Base-by-base conservation (phyloP, 2,329 filamentous ascomycete species). In the Fusarium chaquense region DNA sequence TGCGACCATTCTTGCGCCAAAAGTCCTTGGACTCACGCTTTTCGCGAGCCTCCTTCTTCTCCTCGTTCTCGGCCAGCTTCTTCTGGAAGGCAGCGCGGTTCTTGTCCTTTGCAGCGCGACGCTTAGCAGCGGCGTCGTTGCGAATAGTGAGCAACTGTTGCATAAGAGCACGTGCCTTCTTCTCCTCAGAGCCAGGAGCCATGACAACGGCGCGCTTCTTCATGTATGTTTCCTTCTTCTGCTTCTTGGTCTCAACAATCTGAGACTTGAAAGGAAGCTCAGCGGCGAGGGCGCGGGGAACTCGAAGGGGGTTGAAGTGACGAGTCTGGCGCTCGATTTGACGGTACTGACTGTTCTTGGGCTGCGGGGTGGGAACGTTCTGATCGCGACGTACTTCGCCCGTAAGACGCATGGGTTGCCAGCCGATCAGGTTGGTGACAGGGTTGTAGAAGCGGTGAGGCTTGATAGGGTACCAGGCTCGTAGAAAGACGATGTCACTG, bases 371-470 rank as follows among this genome's bases (percentile, higher is more conserved):
- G 9, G 90, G 82, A 46, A 98, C 83, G 66, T 86, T 87, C 79
- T 93, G 83, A 54, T 90, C 92, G 45, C 90, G 90, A 43, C 96
- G 93, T 70, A 99, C 92, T 82, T 97, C 89, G 62, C 96, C 96
- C 0, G 96, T 98, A 40, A 98, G 85, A 26, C 96, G 92, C 96
- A 99, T 99, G 57, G 91, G 90, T 76, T 91, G 88, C 96, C 96
- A 98, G 65, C 92, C 93, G 63, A 98, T 86, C 40, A 98, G 87
- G 81, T 99, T 97, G 62, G 93, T 96, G 57, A 97, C 94, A 2
- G 94, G 93, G 81, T 98, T 98, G 85, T 98, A 98, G 87, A 97
- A 99, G 62, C 94, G 91, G 80, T 94, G 94, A 3, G 96, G 96
- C 76, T 94, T 94, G 80, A 99, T 90, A 12, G 96, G 93, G 81